These are phyloP conservation scores for Citrus glauca DNA, from an alignment of 345 rosid genomes.

Conservation along the genomic window DNA sequence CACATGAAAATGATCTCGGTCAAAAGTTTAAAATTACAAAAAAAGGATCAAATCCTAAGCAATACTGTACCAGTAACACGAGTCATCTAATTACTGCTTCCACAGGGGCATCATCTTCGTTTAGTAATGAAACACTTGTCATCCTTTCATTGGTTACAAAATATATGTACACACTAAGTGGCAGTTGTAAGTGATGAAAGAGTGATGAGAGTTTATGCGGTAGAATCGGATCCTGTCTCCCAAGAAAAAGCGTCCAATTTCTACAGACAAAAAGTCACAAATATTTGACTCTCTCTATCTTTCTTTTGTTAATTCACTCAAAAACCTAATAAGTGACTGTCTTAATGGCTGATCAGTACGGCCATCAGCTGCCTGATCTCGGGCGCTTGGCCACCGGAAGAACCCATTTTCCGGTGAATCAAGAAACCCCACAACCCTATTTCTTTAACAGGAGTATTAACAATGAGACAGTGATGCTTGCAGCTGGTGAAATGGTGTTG, in stretches of 20 bases:
- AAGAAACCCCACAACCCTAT: conserved; percentile 24
- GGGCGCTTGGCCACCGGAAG: conserved; percentile 39
- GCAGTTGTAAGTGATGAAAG: conserved; percentile 15
- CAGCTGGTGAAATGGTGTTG: conserved; percentile 8
- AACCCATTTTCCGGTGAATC: conserved; percentile 29
- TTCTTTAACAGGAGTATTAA: conserved; percentile 12
- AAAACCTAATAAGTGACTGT: not conserved
- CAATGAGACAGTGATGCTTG: conserved; percentile 9
- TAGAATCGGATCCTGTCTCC: conserved; percentile 80
- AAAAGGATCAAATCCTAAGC: not conserved
- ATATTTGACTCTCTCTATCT: conserved; percentile 10
- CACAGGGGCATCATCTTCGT: conserved; percentile 17
- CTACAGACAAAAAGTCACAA: conserved; percentile 11
- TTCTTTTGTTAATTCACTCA: not conserved
- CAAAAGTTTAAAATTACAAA: not conserved
- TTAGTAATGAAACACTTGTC: conserved; percentile 27
- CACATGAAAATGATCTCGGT: not conserved
- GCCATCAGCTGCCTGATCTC: conserved; percentile 34
- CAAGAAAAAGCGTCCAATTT: conserved; percentile 19
- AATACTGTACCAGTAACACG: conserved; percentile 19
- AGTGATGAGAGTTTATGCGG: conserved; percentile 43
- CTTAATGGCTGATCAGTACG: conserved; percentile 36
- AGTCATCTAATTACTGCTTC: conserved; percentile 22
- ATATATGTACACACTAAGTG: not conserved
- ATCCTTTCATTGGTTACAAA: not conserved